Evolutionary conservation across 495 filamentous ascomycete species (phyloP), one percentile per base, ranked within the genome.

Genomic region (Penicillium waksmanii): DNA sequence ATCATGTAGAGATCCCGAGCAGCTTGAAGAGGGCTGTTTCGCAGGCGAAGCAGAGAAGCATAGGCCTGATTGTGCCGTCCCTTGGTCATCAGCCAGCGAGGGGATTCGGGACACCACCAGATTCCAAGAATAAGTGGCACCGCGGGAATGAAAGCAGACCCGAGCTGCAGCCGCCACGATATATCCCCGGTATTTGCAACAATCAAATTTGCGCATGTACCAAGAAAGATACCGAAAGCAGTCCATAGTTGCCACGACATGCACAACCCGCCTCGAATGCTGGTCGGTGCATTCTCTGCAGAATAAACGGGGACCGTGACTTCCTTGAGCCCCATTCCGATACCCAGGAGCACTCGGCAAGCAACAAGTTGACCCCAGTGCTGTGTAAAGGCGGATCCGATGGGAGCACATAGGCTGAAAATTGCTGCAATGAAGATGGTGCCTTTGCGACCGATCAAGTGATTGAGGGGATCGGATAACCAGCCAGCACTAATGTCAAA

Each of bases 241-340:
- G 89, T 92, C 89, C 90, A 93, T 70, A 93, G 77, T 63, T 96
- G 91, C 90, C 90, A 94, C 15, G 77, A 83, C 90, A 96, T 94
- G 38, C 91, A 88, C n/a, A 96, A 73, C 8, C 84, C 89, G 48
- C 91, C 91, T 62, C 91, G 82, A 53, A 96, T 88, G 19, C 77
- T 69, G 15, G 91, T 86, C 1, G 91, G 91, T 11, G 82, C 78
- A 68, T 88, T 92, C 65, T 96, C 91, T 3, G 89, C 90, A 3
- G 89, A 85, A 64, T 84, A 93, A 25, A 96, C 84, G 8, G 91
- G 89, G 15, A 92, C 86, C 19, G 74, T 80, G 27, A 70, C 68
- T 51, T 69, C 82, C 58, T 84, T 84, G 33, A 72, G 57, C 42
- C 89, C 89, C 85, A 91, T 89, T 13, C 88, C 89, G 46, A 91